Evolutionary conservation across 148 eudicot species (phyloP), one percentile per base, ranked within the genome.

Genomic region (Rhododendron griersonianum): DNA sequence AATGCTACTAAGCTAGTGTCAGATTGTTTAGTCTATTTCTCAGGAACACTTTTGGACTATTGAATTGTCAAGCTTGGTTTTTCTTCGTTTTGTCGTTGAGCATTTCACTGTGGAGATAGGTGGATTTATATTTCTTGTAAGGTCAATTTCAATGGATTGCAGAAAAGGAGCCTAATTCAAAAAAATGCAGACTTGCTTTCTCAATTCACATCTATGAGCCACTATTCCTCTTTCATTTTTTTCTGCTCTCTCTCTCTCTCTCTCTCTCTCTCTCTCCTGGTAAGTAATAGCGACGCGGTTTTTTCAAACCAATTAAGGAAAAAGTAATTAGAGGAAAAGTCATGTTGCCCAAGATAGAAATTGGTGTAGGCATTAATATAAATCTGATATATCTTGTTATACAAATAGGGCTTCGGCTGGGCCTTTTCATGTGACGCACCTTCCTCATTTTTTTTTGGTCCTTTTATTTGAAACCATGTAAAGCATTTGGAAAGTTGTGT

Each of bases 21-120:
- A 79, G 96, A 96, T 86, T 87, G 93, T 84, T 90, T 86, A 91
- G 95, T 94, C 41, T 92, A 73, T 95, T 91, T 83, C 91, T 90
- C 65, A 87, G 96, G 85, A 94, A 80, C 18, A 67, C 63, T n/a
- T 85, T 57, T 85, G 78, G 53, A 45, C 25, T 57, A 81, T 53
- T 55, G 7, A 48, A 86, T 50, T 11, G 73, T 45, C 30, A 11
- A 50, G 4, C 86, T 13, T 80, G 7, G 19, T 44, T 47, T 67
- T 48, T 47, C 45, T 47, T 47, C 0, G 33, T 80, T 85, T 80
- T 67, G 41, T 25, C 21, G 0, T 44, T 21, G 39, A 57, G 73
- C 47, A 21, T 30, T 81, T 81, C 41, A 2, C 1, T 33, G 71
- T 10, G 11, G 39, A 39, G 47, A 37, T 37, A 53, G 69, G 69